phyloP scores from a whole-genome alignment of 2,329 filamentous ascomycete genomes.

The Graphiopsis chlorocephala region DNA sequence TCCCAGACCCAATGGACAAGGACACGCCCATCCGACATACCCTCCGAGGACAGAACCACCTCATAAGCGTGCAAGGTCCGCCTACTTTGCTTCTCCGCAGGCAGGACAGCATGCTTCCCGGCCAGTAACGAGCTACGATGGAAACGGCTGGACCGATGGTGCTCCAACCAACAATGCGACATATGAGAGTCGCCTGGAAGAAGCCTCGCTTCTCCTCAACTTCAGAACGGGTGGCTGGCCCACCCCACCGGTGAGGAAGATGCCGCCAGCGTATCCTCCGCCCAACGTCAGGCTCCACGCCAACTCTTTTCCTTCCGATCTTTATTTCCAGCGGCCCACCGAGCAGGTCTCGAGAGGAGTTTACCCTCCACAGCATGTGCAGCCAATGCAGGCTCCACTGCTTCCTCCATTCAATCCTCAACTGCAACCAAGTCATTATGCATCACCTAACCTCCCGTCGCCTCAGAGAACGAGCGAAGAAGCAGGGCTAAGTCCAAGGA shows the following conservation, averaged over 20 bases:
- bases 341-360: constrained; percentile 16
- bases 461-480: constrained; percentile 24
- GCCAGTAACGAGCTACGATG: constrained; percentile 48
- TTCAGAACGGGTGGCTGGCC: constrained; percentile 36
- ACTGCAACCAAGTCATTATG: constrained; percentile 4
- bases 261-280: constrained; percentile 10
- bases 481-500: constrained; percentile 16
- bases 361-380: constrained; percentile 33
- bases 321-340: constrained; percentile 23
- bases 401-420: constrained; percentile 31
- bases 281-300: constrained; percentile 28
- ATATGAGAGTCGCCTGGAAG: constrained; percentile 41
- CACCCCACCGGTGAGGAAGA: constrained; percentile 14
- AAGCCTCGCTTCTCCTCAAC: constrained; percentile 47
- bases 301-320: constrained; percentile 32
- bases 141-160: constrained; percentile 3
- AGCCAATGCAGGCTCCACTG: constrained; percentile 18
- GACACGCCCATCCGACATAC: constrained; percentile 21
- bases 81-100: constrained; percentile 50
- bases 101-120: constrained; percentile 39
- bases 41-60: constrained; percentile 47
- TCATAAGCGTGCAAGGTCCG: constrained; percentile 60
- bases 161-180: constrained; percentile 24
- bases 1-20: constrained; percentile 8
- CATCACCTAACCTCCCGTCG: constrained; percentile 22